Percentiles rank a stretch among this genome's conserved stretches.
phyloP scores from a whole-genome alignment of 2,329 filamentous ascomycete genomes.

The Balansia obtecta region DNA sequence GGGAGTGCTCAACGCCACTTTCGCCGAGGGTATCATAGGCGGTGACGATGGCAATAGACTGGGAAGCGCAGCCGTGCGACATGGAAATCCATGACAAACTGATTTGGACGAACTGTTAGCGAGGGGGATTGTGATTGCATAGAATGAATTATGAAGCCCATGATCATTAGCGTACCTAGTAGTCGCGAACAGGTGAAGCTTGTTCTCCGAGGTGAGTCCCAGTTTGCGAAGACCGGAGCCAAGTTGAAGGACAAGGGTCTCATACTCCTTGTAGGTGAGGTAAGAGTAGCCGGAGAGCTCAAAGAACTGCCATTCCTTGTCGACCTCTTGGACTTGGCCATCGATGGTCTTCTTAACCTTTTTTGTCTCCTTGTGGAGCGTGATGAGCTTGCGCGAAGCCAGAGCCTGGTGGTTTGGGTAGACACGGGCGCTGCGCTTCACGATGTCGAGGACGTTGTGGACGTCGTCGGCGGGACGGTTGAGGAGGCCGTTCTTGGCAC shows the following conservation, averaged over 20 bases:
- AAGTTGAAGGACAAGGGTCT: slow-evolving; percentile 53
- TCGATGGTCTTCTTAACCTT: slow-evolving; percentile 83
- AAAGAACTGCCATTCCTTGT: slow-evolving; percentile 87
- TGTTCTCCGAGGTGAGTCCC: slow-evolving; percentile 54
- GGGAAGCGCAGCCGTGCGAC: slow-evolving; percentile 65
- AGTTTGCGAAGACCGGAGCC: slow-evolving; percentile 65
- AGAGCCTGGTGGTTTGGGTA: slow-evolving; percentile 53
- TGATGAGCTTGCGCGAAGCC: slow-evolving; percentile 61
- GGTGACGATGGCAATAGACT: slow-evolving; percentile 85
- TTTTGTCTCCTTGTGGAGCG: slow-evolving; percentile 72
- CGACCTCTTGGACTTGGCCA: slow-evolving; percentile 64
- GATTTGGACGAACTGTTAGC: neutral
- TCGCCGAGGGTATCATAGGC: slow-evolving; percentile 88
- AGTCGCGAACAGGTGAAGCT: slow-evolving; percentile 72
- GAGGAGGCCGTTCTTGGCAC: slow-evolving; percentile 58
- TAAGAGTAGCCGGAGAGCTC: slow-evolving; percentile 70
- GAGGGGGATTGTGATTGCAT: neutral
- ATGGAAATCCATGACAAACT: slow-evolving; percentile 75
- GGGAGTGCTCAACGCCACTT: slow-evolving; percentile 72
- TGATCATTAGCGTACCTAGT: slow-evolving; percentile 47
- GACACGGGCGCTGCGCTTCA: slow-evolving; percentile 53
- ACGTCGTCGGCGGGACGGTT: slow-evolving; percentile 55
- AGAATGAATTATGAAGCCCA: neutral
- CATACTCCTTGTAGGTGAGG: slow-evolving; percentile 69
- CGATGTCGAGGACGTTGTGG: slow-evolving; percentile 66